phyloP scores from a whole-genome alignment of 176 grass and related monocot species.

The Elymus sibiricus region DNA sequence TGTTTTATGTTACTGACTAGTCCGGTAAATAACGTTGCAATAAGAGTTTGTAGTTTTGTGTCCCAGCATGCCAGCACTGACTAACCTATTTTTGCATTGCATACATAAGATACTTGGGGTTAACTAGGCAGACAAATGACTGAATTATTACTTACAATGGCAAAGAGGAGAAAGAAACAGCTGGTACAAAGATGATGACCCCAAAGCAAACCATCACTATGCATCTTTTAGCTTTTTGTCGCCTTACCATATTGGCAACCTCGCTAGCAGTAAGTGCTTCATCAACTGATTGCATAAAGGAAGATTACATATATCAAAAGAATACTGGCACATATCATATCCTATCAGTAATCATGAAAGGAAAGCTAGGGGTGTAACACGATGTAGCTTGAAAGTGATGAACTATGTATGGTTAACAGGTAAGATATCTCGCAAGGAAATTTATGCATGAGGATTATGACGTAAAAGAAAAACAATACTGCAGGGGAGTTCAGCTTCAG shows the following conservation, averaged over 20 bases:
- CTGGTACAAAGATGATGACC: constrained; percentile 42
- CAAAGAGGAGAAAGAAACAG: constrained; percentile 51
- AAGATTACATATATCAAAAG: not conserved
- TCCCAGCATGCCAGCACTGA: not conserved
- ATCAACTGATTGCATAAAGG: constrained; percentile 1
- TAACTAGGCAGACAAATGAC: not conserved
- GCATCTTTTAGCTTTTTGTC: constrained; percentile 50
- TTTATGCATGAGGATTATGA: constrained; percentile 2
- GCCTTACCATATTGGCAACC: constrained; percentile 37
- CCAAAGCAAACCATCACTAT: constrained; percentile 53
- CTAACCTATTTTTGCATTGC: not conserved
- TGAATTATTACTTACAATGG: constrained; percentile 56
- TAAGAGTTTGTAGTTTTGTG: not conserved
- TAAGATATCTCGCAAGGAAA: constrained; percentile 12
- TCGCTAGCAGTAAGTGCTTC: constrained; percentile 24
- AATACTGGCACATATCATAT: not conserved
- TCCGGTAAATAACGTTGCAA: not conserved
- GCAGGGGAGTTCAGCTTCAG: not conserved
- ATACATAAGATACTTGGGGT: constrained; percentile 9
- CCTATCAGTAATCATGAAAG: constrained; percentile 9
- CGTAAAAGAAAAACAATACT: not conserved
- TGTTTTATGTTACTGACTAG: not conserved
- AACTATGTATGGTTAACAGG: not conserved
- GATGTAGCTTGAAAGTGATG: not conserved
- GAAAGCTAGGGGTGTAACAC: not conserved